Base-by-base conservation (phyloP, 2,329 filamentous ascomycete genomes). In the Phyllachora maydis region DNA sequence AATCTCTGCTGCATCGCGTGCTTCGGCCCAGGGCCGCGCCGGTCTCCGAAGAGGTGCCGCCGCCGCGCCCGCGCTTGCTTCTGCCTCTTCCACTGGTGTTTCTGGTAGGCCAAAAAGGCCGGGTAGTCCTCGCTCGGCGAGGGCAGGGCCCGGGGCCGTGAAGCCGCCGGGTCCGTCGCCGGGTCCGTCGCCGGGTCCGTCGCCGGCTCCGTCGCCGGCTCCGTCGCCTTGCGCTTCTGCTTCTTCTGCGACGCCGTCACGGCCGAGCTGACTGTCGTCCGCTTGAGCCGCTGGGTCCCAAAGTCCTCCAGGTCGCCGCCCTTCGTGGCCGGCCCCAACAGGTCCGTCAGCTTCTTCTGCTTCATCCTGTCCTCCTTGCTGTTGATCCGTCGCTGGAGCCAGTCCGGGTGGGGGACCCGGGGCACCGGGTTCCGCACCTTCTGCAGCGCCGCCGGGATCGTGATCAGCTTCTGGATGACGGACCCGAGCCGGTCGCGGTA, bases 1-100 rank as follows among this genome's bases (percentile, higher is more conserved):
- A 98, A 93, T 0, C 62, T 66, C 29, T 66, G 60, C 35, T 70
- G 65, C 34, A 74, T 63, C 30, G 68, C 66, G 40, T 47, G 63
- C 40, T 75, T 66, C 19, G 60, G 62, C 26, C 72, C 73, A n/a
- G n/a, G n/a, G 8, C 56, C 54, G 29, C 71, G 65, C 27, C 75
- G 72, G 38, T 98, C 85, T 29, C 88, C 88, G 38, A 98, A 98
- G 1, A 98, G 56, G 43, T 98, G 88, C 23, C 85, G 67, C 32
- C 90, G 65, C 20, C 85, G 71, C 29, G 73, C 61, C 12, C 88
- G 69, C 16, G 85, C 82, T 43, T 91, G 76, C 40, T 82, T 91
- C 43, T 99, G 88, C 18, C 95, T 74, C 52, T 85, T 93, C 88
- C 88, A 99, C 48, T 98, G 98, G 51, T 83, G 69, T 49, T 99